Percentiles rank a stretch among this genome's conserved stretches.
Evolutionary conservation across 2,329 filamentous ascomycete genomes (phyloP).

Genomic region (Escovopsis weberi): DNA sequence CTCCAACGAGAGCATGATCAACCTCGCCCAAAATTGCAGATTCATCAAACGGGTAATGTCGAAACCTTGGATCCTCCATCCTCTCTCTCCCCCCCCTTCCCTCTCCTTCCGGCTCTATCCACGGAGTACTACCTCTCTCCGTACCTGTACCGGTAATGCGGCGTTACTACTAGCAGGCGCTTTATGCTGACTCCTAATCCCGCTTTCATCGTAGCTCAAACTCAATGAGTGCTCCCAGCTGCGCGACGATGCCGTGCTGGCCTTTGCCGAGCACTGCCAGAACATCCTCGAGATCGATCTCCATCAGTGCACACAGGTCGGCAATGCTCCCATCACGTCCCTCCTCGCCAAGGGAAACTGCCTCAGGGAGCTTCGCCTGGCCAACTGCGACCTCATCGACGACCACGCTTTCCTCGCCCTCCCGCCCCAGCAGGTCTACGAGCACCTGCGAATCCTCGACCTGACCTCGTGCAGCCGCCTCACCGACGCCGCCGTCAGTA

Average conservation of each 20-base stretch:
- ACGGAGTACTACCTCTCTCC: no score
- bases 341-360: conserved; percentile 66
- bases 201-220: conserved; percentile 51
- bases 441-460: conserved; percentile 84
- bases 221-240: conserved; percentile 83
- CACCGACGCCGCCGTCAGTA: conserved; percentile 75
- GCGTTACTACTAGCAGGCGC: no score
- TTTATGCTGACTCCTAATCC: conserved; percentile 15
- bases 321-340: conserved; percentile 69
- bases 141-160: no score
- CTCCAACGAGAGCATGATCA: conserved; percentile 72
- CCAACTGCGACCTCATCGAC: conserved; percentile 70
- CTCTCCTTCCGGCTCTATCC: no score
- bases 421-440: conserved; percentile 54
- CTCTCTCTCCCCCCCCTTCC: not conserved
- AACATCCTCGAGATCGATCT: conserved; percentile 96
- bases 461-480: conserved; percentile 76
- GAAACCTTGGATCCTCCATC: not conserved
- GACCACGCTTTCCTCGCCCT: conserved; percentile 79
- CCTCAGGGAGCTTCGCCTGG: conserved; percentile 79
- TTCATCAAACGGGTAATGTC: conserved; percentile 63
- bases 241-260: conserved; percentile 65
- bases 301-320: conserved; percentile 68
- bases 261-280: conserved; percentile 76
- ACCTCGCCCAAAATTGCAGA: conserved; percentile 66